Evolutionary conservation across 1,284 basidiomycete genomes (phyloP).

Genomic region (Fomes fomentarius): DNA sequence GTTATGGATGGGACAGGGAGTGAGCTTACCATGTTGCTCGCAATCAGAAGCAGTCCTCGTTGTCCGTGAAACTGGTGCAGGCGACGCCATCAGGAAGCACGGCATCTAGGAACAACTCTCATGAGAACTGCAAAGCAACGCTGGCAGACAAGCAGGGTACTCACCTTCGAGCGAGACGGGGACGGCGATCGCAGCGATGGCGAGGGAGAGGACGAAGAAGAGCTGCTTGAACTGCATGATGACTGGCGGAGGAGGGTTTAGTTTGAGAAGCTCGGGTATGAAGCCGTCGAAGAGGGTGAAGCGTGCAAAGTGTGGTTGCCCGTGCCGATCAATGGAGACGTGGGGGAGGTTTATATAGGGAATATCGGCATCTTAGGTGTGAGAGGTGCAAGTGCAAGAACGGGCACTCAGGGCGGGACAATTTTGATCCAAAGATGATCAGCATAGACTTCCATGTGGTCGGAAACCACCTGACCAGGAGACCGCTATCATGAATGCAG

Average conservation of each 20-base stretch:
- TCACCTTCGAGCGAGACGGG: neutral
- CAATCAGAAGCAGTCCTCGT: neutral
- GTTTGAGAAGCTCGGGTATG: neutral
- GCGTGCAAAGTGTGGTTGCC: neutral
- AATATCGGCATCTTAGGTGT: no score
- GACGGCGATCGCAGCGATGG: neutral
- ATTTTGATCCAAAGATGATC: no score
- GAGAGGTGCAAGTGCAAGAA: no score
- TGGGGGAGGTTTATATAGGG: no score
- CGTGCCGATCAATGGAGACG: no score
- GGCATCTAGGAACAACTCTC: neutral
- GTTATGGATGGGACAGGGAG: no score
- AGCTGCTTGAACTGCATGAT: constrained; percentile 5
- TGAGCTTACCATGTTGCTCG: neutral
- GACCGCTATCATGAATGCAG: no score
- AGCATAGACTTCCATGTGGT: no score
- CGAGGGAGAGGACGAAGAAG: neutral
- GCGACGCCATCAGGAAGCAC: neutral
- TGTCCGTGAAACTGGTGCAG: neutral
- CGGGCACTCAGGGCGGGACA: no score
- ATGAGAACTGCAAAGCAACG: no score
- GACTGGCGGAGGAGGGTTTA: neutral
- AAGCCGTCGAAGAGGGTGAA: neutral
- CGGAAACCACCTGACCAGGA: no score
- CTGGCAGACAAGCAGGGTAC: no score